phyloP scores from a whole-genome alignment of 148 eudicot genomes.

The Vaccinium macrocarpon region DNA sequence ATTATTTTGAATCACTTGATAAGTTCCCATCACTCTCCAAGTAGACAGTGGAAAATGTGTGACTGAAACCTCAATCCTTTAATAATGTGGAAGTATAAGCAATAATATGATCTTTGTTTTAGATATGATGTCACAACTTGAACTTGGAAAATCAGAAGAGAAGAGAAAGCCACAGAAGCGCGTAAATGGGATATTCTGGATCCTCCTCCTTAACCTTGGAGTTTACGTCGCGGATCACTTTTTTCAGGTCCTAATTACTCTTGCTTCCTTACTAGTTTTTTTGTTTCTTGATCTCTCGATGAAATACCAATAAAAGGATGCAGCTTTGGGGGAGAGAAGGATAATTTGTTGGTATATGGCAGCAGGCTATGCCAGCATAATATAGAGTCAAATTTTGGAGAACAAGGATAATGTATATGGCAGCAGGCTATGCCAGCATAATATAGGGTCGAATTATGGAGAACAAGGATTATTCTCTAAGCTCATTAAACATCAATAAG shows the following conservation, averaged over 20 bases:
- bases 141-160: conserved; percentile 58
- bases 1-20: background rate
- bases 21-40: background rate
- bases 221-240: conserved; percentile 80
- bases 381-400: background rate
- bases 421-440: background rate
- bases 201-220: conserved; percentile 87
- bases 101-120: conserved; percentile 30
- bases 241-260: conserved; percentile 56
- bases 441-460: background rate
- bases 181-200: conserved; percentile 89
- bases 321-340: background rate
- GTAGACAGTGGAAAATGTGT: background rate
- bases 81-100: conserved; percentile 8
- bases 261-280: background rate
- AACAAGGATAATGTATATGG: background rate
- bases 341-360: background rate
- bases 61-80: background rate
- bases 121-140: conserved; percentile 86
- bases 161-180: conserved; percentile 66
- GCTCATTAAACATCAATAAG: background rate
- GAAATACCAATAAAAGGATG: background rate
- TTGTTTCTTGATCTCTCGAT: background rate
- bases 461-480: background rate
- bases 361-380: background rate